These are phyloP conservation scores for Metarhizium humberi DNA, from an alignment of 2,329 filamentous ascomycete species.

Conservation along the genomic window DNA sequence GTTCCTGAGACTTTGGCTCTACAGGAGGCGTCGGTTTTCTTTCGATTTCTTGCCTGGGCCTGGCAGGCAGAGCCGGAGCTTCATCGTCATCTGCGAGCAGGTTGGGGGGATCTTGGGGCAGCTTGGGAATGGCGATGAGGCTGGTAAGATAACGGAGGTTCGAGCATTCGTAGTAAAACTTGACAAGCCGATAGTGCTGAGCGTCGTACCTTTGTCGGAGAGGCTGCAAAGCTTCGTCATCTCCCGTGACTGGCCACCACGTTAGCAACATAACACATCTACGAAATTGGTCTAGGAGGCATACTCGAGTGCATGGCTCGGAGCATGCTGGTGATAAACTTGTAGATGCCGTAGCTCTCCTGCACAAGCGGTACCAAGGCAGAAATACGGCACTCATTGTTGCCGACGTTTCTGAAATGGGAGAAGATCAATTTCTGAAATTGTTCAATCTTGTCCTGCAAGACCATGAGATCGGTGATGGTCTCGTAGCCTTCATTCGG, in stretches of 20 bases:
- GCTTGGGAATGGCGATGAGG: constrained; percentile 89
- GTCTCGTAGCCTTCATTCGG: constrained; percentile 97
- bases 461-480: constrained; percentile 88
- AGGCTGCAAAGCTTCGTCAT: constrained; percentile 84
- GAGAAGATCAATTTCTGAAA: constrained; percentile 99
- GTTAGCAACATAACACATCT: constrained; percentile 10
- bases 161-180: constrained; percentile 98
- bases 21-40: constrained; percentile 60
- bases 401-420: constrained; percentile 81
- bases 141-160: constrained; percentile 95
- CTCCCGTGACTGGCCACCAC: constrained; percentile 62
- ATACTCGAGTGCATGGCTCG: constrained; percentile 92
- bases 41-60: constrained; percentile 68
- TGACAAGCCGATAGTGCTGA: constrained; percentile 90
- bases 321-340: constrained; percentile 99
- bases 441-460: constrained; percentile 96
- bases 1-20: constrained; percentile 63
- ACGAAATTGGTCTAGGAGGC: constrained; percentile 16
- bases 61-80: constrained; percentile 70
- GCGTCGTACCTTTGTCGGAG: constrained; percentile 85
- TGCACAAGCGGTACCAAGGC: constrained; percentile 88
- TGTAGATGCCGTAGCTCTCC: constrained; percentile 98
- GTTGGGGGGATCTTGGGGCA: constrained; percentile 89
- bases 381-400: constrained; percentile 95
- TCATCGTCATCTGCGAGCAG: constrained; percentile 77